These are phyloP conservation scores for Pseudogymnoascus sp. DNA, from an alignment of 2,329 filamentous ascomycete species.

Conservation along the genomic window DNA sequence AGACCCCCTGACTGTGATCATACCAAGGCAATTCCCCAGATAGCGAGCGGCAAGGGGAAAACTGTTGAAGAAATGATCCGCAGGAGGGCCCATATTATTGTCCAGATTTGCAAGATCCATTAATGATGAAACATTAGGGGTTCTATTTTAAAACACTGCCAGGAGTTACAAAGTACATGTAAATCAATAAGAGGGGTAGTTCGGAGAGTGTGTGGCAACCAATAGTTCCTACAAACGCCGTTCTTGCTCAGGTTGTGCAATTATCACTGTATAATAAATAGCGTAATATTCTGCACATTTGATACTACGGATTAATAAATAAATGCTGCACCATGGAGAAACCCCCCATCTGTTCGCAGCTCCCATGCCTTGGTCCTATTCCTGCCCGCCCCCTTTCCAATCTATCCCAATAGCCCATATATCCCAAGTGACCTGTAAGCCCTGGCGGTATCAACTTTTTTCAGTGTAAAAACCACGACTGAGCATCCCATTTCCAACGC, in stretches of 20 bases:
- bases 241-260: not conserved
- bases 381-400: not conserved
- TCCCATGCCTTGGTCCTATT: not conserved
- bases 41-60: not conserved
- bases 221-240: not conserved
- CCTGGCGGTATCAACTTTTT: not conserved
- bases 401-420: not conserved
- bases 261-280: not conserved
- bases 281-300: not conserved
- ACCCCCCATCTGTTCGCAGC: not conserved
- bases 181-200: not conserved
- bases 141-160: not conserved
- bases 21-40: not conserved
- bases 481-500: not conserved
- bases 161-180: not conserved
- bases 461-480: not conserved
- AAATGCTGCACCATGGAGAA: not conserved
- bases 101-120: not conserved
- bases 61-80: not conserved
- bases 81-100: conserved; percentile 1
- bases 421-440: not conserved
- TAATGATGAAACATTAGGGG: not conserved
- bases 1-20: not conserved
- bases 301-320: not conserved
- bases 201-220: too few relatives aligned